phyloP scores from a whole-genome alignment of 768 basidiomycete species.

The Trametes coccinea region DNA sequence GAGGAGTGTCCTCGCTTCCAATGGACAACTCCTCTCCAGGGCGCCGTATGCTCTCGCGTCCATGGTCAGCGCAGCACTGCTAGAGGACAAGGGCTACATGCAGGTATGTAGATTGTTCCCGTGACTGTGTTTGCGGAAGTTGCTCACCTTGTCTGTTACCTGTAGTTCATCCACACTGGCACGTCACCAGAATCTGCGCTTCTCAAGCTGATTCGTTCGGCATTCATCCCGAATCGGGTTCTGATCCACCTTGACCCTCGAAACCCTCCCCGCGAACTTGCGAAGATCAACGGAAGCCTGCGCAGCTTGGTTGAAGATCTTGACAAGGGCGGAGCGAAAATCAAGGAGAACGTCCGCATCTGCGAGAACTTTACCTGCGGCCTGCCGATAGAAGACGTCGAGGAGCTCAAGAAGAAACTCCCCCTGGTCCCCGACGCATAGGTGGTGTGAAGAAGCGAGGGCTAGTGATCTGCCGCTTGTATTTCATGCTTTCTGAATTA shows the following conservation, averaged over 20 bases:
- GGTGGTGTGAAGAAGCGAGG: no score
- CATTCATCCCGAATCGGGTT: conserved; percentile 27
- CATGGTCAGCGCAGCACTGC: conserved; percentile 25
- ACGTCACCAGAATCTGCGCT: conserved; percentile 7
- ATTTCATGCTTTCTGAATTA: no score
- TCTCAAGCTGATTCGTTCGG: conserved; percentile 16
- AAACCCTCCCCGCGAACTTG: conserved; percentile 23
- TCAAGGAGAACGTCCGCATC: conserved; percentile 24
- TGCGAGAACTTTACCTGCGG: conserved; percentile 31
- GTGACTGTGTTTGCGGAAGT: neutral
- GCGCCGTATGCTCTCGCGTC: conserved; percentile 26
- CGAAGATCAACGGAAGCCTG: conserved; percentile 24
- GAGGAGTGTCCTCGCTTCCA: conserved; percentile 23
- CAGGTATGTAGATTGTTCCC: conserved; percentile 19
- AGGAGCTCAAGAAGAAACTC: conserved; percentile 22
- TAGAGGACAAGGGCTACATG: conserved; percentile 21
- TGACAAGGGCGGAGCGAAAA: neutral
- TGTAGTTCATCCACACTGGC: conserved; percentile 23
- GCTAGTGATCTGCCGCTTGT: no score
- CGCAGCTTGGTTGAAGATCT: conserved; percentile 17
- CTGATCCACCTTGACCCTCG: conserved; percentile 27
- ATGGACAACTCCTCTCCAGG: conserved; percentile 25
- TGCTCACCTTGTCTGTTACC: neutral
- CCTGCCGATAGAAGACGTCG: conserved; percentile 24
- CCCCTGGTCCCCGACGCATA: neutral